These are phyloP conservation scores for Colletotrichum higginsianum DNA, from an alignment of 2,329 filamentous ascomycete genomes.

Conservation along the genomic window DNA sequence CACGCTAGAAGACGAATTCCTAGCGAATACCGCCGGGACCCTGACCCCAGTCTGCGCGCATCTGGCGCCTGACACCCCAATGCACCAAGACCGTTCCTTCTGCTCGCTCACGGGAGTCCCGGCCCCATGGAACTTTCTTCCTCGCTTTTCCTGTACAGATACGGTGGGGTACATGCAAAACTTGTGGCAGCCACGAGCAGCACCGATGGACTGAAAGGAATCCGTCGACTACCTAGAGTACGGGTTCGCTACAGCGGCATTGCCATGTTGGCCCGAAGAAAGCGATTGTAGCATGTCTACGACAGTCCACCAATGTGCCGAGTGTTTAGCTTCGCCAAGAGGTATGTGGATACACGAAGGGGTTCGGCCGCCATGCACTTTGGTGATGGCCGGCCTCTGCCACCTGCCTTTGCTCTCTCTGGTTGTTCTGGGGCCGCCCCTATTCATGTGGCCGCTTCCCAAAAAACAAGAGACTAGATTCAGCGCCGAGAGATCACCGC, in stretches of 20 bases:
- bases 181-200: not conserved
- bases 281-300: not conserved
- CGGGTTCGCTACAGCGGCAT: not conserved
- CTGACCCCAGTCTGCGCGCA: not conserved
- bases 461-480: not conserved
- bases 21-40: not conserved
- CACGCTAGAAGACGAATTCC: not conserved
- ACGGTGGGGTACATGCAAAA: not conserved
- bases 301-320: not conserved
- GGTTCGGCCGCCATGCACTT: not conserved
- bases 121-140: not conserved
- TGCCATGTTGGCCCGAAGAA: not conserved
- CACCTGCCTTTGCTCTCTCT: not conserved
- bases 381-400: not conserved
- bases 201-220: not conserved
- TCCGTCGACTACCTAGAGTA: not conserved
- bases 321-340: not conserved
- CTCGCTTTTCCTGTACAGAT: not conserved
- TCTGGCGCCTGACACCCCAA: not conserved
- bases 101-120: not conserved
- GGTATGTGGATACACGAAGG: not conserved
- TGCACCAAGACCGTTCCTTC: not conserved
- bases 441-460: not conserved
- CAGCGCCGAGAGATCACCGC: slow-evolving; percentile 6
- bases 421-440: not conserved